These are phyloP conservation scores for Colletotrichum coccodes DNA, from an alignment of 2,329 filamentous ascomycete genomes.

Conservation along the genomic window DNA sequence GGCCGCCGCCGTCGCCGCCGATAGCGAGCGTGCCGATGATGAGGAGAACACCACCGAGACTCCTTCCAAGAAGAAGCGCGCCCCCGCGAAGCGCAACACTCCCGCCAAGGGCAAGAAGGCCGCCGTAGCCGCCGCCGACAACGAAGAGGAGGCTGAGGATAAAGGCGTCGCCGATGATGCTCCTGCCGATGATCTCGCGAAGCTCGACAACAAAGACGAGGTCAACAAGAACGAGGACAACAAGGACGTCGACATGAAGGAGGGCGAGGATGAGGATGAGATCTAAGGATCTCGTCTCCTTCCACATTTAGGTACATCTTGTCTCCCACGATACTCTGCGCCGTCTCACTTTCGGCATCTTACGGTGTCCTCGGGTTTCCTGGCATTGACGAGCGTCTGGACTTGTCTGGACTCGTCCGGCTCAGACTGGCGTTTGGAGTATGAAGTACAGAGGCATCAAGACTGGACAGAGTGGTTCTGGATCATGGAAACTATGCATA, in stretches of 20 bases:
- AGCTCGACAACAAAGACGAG: conserved; percentile 13
- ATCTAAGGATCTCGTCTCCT: not conserved
- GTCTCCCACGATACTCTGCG: not conserved
- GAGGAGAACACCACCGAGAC: conserved; percentile 7
- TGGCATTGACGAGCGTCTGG: not conserved
- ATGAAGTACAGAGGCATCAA: not conserved
- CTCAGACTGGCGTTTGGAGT: not conserved
- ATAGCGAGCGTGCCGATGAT: conserved; percentile 1
- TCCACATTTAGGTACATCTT: no score
- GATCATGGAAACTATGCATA: not conserved
- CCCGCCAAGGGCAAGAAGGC: conserved; percentile 18
- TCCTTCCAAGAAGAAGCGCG: conserved; percentile 29
- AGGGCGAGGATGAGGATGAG: conserved; percentile 4
- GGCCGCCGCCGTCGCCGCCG: not conserved
- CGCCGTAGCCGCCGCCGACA: not conserved
- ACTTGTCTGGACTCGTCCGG: not conserved
- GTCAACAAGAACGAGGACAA: not conserved
- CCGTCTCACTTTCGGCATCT: not conserved
- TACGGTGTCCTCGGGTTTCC: not conserved
- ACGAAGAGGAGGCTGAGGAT: not conserved
- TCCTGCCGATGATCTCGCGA: conserved; percentile 23
- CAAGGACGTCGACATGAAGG: conserved; percentile 10
- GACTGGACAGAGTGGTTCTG: not conserved
- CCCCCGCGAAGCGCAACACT: conserved; percentile 8
- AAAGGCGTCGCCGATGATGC: conserved; percentile 16